These are phyloP conservation scores for Neoboletus brunneissimus DNA, from an alignment of 768 basidiomycete genomes.

Conservation along the genomic window DNA sequence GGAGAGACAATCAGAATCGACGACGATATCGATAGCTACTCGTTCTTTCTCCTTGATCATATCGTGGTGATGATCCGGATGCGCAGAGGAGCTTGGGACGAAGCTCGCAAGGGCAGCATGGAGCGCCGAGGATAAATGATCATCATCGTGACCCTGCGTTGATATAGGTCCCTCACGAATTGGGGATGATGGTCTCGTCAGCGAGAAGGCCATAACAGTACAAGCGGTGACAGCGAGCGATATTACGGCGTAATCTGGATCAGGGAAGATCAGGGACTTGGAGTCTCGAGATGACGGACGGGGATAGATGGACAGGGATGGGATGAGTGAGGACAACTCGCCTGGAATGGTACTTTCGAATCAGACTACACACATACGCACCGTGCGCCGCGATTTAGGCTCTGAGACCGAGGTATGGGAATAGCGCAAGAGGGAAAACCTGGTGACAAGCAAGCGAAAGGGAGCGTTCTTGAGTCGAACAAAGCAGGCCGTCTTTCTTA, in stretches of 20 bases:
- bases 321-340: background rate
- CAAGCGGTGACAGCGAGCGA: constrained; percentile 8
- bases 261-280: background rate
- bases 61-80: constrained; percentile 32
- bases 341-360: constrained; percentile 8
- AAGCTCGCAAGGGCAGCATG: constrained; percentile 38
- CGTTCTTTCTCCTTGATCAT: constrained; percentile 46
- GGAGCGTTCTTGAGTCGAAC: background rate
- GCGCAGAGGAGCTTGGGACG: constrained; percentile 18
- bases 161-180: constrained; percentile 22
- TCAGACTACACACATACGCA: background rate
- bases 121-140: constrained; percentile 36
- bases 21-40: constrained; percentile 69
- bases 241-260: constrained; percentile 9
- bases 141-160: constrained; percentile 29
- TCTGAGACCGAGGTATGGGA: background rate
- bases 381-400: background rate
- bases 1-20: constrained; percentile 66
- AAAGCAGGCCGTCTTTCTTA: constrained; percentile 5
- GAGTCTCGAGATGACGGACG: constrained; percentile 1
- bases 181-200: constrained; percentile 36
- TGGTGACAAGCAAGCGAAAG: background rate
- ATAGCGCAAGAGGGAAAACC: background rate
- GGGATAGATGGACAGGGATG: background rate
- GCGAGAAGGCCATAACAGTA: constrained; percentile 34